phyloP scores from a whole-genome alignment of 2,329 filamentous ascomycete species.

The Scorias spongiosa region DNA sequence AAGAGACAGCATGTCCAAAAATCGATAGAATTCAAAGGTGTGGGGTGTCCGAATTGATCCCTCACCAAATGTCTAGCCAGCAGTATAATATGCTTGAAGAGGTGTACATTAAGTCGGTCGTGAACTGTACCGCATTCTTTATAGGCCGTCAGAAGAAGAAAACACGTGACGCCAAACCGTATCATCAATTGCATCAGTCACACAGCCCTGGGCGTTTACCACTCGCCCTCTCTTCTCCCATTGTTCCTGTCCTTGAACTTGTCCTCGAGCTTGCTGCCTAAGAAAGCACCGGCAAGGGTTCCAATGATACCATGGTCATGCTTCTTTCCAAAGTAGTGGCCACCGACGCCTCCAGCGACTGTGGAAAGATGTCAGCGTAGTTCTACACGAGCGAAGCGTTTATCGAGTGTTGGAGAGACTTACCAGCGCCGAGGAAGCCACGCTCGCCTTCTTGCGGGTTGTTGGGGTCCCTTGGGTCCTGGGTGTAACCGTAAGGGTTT shows the following conservation, averaged over 20 bases:
- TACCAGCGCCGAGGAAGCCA: constrained; percentile 35
- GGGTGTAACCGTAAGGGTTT: constrained; percentile 22
- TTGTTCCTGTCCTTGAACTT: constrained; percentile 32
- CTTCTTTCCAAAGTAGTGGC: constrained; percentile 40
- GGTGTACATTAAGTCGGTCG: no score
- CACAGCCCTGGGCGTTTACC: not conserved
- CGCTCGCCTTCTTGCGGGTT: constrained; percentile 39
- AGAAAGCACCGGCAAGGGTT: constrained; percentile 40
- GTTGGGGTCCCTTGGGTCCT: constrained; percentile 23
- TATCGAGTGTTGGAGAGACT: not conserved
- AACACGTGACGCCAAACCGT: no score
- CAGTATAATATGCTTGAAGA: no score
- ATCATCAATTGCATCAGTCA: no score
- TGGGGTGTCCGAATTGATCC: no score
- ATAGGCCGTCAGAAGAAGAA: no score
- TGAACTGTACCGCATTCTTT: no score
- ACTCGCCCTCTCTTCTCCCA: constrained; percentile 4
- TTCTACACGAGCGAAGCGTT: no score
- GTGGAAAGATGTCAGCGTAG: constrained; percentile 9
- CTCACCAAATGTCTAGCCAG: no score
- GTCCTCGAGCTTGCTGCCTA: constrained; percentile 41
- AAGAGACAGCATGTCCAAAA: no score
- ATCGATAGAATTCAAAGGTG: no score
- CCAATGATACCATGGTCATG: constrained; percentile 43
- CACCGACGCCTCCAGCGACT: constrained; percentile 41